Evolutionary conservation across 768 basidiomycete genomes (phyloP), one percentile per base, ranked within the genome.

Genomic region (Panaeolus papilionaceus): DNA sequence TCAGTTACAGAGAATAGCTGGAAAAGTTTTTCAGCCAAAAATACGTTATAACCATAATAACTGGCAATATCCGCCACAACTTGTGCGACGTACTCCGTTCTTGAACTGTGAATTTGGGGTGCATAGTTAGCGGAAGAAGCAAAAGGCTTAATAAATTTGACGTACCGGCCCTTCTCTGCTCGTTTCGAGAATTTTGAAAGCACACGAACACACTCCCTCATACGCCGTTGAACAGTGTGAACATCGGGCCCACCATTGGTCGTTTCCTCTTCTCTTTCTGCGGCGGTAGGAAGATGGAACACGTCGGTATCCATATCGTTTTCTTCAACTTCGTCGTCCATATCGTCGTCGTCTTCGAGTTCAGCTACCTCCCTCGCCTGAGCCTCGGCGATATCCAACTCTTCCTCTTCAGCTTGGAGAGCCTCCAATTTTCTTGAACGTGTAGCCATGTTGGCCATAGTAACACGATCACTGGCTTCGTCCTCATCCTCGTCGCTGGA

Each of bases 41-140:
- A 99, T 6, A 92, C 91, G 73, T 98, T 99, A 81, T 99, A 99
- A 37, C 98, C 98, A 75, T 98, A 99, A 81, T 99, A 99, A 74
- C 88, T 95, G 28, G 90, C 90, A 71, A 99, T 95, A 72, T 99
- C 98, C 33, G 89, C 83, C 11, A 96, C 81, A 61, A 99, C 82
- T 76, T 98, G 97, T 47, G 91, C 89, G 38, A 92, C 85, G 70
- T 98, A 96, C 74, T 99, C 97, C 39, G 94, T 88, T 38, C 98
- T 86, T 68, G 94, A 87, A 70, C 97, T 98, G 74, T 18, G 23
- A 38, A 63, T 49, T 63, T 23, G 54, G 42, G 64, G 63, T 51
- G 61, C 64, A 62, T 42, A 66, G 12, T 49, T 40, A 58, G 28
- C 28, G 33, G 69, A 70, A 65, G n/a, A 63, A 67, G 49, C 7